These are phyloP conservation scores for Termitomyces sp. DNA, from an alignment of 768 basidiomycete species.

Conservation along the genomic window DNA sequence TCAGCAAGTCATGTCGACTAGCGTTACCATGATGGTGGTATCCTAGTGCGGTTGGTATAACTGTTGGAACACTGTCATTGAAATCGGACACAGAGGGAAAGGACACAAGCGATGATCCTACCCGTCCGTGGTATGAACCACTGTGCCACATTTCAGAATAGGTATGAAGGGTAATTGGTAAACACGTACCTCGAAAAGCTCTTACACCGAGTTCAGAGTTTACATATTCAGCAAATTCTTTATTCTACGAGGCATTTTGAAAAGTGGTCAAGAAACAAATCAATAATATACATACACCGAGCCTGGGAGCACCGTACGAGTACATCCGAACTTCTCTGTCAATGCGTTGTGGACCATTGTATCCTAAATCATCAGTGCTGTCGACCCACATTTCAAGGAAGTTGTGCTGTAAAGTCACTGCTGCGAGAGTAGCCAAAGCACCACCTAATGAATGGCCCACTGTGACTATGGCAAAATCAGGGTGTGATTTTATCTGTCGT, in stretches of 20 bases:
- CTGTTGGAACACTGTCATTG: slow-evolving; percentile 39
- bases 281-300: slow-evolving; percentile 30
- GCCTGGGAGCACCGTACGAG: slow-evolving; percentile 45
- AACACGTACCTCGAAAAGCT: slow-evolving; percentile 35
- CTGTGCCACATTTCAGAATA: slow-evolving; percentile 17
- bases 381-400: slow-evolving; percentile 28
- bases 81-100: neutral
- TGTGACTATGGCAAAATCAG: slow-evolving; percentile 27
- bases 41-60: slow-evolving; percentile 40
- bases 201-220: slow-evolving; percentile 33
- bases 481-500: neutral
- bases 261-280: neutral
- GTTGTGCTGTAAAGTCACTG: slow-evolving; percentile 36
- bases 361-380: neutral
- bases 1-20: neutral
- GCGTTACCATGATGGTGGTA: slow-evolving; percentile 47
- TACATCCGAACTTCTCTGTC: slow-evolving; percentile 33
- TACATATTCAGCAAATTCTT: slow-evolving; percentile 37
- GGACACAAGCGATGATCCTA: slow-evolving; percentile 8
- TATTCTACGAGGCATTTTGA: slow-evolving; percentile 26
- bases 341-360: neutral
- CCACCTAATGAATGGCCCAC: slow-evolving; percentile 54
- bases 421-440: slow-evolving; percentile 41
- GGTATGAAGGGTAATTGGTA: neutral
- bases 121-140: slow-evolving; percentile 48